Conservation (phyloP, 169 alveolate species). For the Plasmodium knowlesi region DNA sequence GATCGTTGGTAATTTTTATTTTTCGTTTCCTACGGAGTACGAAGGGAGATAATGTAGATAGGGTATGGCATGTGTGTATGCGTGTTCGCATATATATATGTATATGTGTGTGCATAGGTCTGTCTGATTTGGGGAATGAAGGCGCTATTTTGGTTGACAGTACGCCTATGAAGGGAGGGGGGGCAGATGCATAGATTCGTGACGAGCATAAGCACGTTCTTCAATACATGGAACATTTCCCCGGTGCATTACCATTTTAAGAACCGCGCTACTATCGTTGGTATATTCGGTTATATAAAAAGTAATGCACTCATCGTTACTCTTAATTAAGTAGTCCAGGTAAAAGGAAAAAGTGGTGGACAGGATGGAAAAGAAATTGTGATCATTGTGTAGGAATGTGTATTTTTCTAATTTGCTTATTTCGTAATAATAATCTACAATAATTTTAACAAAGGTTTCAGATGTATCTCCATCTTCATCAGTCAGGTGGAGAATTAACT, state of each 20-base stretch:
- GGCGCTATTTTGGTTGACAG: not conserved
- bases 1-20: constrained; percentile 53
- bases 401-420: constrained; percentile 57
- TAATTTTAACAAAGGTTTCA: constrained; percentile 49
- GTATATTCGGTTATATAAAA: constrained; percentile 28
- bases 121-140: not conserved
- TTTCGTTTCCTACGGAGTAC: constrained; percentile 56
- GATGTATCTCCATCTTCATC: constrained; percentile 75
- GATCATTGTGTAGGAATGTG: constrained; percentile 29
- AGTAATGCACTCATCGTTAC: constrained; percentile 29
- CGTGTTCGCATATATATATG: not conserved
- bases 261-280: constrained; percentile 36
- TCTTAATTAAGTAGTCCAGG: constrained; percentile 38
- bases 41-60: not conserved
- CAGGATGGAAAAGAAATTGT: constrained; percentile 26
- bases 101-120: not conserved
- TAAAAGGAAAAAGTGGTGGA: constrained; percentile 50
- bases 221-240: not conserved
- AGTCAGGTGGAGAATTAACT: constrained; percentile 49
- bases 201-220: not conserved
- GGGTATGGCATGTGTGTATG: not conserved
- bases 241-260: constrained; percentile 31
- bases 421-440: constrained; percentile 34
- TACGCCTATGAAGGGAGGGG: not conserved
- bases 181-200: not conserved